Evolutionary conservation across 75 land plant genomes (phyloP).

Genomic region (Cunninghamia lanceolata): DNA sequence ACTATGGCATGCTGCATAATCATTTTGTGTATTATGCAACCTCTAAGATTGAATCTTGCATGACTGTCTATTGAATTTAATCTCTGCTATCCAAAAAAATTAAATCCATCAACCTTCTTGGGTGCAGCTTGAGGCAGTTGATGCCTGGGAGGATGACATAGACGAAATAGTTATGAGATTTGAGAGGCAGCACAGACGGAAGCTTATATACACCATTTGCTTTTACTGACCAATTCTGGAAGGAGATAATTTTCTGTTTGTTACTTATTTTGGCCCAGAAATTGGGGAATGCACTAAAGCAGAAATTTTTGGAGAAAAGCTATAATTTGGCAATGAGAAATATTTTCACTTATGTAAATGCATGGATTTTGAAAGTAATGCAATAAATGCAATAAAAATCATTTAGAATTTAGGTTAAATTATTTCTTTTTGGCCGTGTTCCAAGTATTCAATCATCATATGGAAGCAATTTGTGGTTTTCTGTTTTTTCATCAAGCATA

Average conservation of each 20-base stretch:
- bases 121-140: constrained; percentile 62
- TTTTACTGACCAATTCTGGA: constrained; percentile 45
- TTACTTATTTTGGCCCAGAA: no score
- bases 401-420: no score
- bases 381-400: no score
- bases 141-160: constrained; percentile 77
- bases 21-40: not conserved
- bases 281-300: no score
- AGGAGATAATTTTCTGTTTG: not conserved
- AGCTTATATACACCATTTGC: constrained; percentile 63
- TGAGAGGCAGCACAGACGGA: constrained; percentile 66
- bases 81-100: not conserved
- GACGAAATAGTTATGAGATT: constrained; percentile 65
- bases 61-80: not conserved
- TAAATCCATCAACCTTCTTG: not conserved
- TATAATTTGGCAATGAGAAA: no score
- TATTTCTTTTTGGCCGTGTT: not conserved
- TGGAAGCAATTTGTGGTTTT: not conserved
- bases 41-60: not conserved
- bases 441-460: not conserved
- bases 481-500: not conserved
- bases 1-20: not conserved
- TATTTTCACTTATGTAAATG: no score
- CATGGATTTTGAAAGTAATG: no score
- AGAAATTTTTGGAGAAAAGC: no score